Base-by-base conservation (phyloP, 139 green algal genomes). In the Pleodorina starrii region DNA sequence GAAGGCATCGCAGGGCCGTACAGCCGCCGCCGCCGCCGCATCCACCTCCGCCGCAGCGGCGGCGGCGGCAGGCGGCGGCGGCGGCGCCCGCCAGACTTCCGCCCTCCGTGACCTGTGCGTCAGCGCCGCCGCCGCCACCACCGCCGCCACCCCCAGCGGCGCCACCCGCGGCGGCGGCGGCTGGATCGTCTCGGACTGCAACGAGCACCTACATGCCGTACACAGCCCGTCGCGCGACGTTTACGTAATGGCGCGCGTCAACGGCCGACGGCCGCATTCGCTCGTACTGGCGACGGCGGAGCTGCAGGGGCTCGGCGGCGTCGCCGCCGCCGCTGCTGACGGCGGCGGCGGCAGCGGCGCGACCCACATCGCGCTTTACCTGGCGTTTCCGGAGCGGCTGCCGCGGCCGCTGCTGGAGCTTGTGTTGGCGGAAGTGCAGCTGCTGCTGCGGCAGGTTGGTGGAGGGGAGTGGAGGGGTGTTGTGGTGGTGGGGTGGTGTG, bases 161-260 rank as follows among this genome's bases (percentile, higher is more conserved):
- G 80, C 82, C 17, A 88, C 44, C 21, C 5, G 10, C 32, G 66
- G 82, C 46, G 82, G 10, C 32, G 66, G 82, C 46, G 82, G 82
- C 44, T 88, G 82, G 82, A 88, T 88, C 35, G 29, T 88, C 17
- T 6, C 32, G 63, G 82, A 88, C 82, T 80, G 66, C 82, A 88
- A 88, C 68, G 82, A 88, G 66, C 82, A 88, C 82, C 60, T 88
- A 44, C 82, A 88, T 57, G 82, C 82, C 66, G 82, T 88, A 48
- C 82, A 88, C 66, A 51, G 29, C 14, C 82, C 82, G 3, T 88
- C 82, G 5, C 82, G 82, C 25, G 82, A 88, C 66, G 68, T 88
- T 36, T 88, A 88, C 35, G 82, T 88, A 6, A 69, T 88, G 82
- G 54, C 82, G 35, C 82, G 82, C 1, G 82, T 88, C 19, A 88